Conservation (phyloP, 1,284 basidiomycete species). For the Sanghuangporus weigelae region DNA sequence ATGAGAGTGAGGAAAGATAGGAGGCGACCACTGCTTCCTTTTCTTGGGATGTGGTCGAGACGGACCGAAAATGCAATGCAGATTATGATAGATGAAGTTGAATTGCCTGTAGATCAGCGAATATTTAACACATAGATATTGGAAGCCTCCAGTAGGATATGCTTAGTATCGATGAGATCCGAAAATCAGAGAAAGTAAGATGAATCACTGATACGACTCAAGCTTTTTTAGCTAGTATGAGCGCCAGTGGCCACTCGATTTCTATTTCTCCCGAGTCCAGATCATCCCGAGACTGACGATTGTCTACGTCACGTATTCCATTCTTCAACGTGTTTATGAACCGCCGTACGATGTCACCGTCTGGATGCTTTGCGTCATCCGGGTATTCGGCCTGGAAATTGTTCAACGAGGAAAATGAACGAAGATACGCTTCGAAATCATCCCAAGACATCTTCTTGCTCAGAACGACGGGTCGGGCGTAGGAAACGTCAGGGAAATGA, state of each 20-base stretch:
- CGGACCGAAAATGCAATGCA: too few species aligned
- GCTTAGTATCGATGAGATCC: too few species aligned
- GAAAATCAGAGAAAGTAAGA: too few species aligned
- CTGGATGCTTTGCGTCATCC: conserved; percentile 40
- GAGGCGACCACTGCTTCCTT: too few species aligned
- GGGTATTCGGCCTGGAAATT: conserved; percentile 65
- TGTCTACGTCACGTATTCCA: conserved; percentile 34
- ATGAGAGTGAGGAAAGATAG: too few species aligned
- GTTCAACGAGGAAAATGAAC: conserved; percentile 70
- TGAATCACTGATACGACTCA: too few species aligned
- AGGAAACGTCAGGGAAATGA: conserved; percentile 41
- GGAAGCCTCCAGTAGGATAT: too few species aligned
- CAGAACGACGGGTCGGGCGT: conserved; percentile 49
- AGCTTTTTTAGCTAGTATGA: conserved; percentile 32
- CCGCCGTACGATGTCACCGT: conserved; percentile 60
- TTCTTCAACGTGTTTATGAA: conserved; percentile 50
- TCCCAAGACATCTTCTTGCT: conserved; percentile 58
- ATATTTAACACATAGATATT: too few species aligned
- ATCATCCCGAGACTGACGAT: conserved; percentile 16
- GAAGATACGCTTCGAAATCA: conserved; percentile 62
- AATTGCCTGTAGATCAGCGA: too few species aligned
- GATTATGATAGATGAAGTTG: too few species aligned
- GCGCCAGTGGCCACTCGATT: conserved; percentile 70
- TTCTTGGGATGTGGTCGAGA: too few species aligned
- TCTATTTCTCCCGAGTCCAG: conserved; percentile 38